phyloP scores from a whole-genome alignment of 2,329 filamentous ascomycete species.

The Diaporthe vaccinii region DNA sequence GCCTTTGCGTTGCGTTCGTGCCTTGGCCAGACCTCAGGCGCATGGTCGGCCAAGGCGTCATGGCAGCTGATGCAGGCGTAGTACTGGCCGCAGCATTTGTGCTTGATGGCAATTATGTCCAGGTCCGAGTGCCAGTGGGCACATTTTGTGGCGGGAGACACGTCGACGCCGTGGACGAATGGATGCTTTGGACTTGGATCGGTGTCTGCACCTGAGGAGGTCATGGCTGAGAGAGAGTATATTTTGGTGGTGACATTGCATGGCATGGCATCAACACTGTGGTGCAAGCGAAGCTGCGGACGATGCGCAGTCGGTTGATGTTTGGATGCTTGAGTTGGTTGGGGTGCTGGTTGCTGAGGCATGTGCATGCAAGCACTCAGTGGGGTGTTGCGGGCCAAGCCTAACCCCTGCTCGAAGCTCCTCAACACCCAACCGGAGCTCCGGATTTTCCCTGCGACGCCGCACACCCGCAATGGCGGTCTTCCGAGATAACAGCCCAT shows the following conservation, averaged over 20 bases:
- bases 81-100: conserved; percentile 45
- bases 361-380: neutral
- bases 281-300: no score
- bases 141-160: conserved; percentile 44
- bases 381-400: neutral
- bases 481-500: conserved; percentile 11
- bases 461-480: neutral
- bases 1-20: conserved; percentile 38
- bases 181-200: neutral
- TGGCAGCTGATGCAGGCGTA: conserved; percentile 46
- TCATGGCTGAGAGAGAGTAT: neutral
- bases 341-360: neutral
- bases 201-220: neutral
- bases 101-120: conserved; percentile 46
- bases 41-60: conserved; percentile 41
- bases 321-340: neutral
- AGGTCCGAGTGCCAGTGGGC: conserved; percentile 45
- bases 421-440: neutral
- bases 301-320: neutral
- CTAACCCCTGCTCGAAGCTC: neutral
- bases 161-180: conserved; percentile 42
- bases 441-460: neutral
- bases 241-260: neutral
- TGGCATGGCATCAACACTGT: neutral
- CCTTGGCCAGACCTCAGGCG: conserved; percentile 41